phyloP scores from a whole-genome alignment of 2,329 filamentous ascomycete species.

The Cladophialophora chaetospira region DNA sequence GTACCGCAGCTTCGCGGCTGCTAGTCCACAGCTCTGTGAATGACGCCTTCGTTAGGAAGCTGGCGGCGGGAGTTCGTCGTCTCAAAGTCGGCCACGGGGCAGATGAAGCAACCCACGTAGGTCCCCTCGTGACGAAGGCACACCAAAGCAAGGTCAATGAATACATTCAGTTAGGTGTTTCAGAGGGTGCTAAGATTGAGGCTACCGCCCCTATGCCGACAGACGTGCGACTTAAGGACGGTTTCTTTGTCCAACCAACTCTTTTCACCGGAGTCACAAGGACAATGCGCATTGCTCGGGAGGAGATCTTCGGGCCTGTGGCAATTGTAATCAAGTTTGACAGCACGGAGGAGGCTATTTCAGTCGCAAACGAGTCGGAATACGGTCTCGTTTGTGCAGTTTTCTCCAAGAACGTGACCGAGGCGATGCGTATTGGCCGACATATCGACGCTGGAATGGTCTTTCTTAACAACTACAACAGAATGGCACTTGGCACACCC shows the following conservation, averaged over 20 bases:
- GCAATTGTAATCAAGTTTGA: conserved; percentile 63
- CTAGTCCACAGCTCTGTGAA: conserved; percentile 19
- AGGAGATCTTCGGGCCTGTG: conserved; percentile 66
- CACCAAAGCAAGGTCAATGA: conserved; percentile 25
- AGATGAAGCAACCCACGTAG: conserved; percentile 22
- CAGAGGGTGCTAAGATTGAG: conserved; percentile 58
- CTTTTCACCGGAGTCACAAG: conserved; percentile 61
- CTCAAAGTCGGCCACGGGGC: conserved; percentile 22
- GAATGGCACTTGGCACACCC: conserved; percentile 37
- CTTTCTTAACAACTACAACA: conserved; percentile 58
- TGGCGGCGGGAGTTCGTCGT: conserved; percentile 13
- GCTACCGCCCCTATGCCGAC: conserved; percentile 31
- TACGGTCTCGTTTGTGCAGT: conserved; percentile 60
- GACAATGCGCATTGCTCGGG: conserved; percentile 56
- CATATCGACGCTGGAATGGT: conserved; percentile 60
- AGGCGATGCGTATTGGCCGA: conserved; percentile 55
- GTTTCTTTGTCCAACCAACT: conserved; percentile 61
- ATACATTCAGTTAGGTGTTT: conserved; percentile 42
- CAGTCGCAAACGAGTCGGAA: conserved; percentile 55
- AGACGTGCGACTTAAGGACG: conserved; percentile 42
- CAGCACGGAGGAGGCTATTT: conserved; percentile 62
- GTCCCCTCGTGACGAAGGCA: conserved; percentile 23
- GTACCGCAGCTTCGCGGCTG: conserved; percentile 23
- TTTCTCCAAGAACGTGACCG: conserved; percentile 55
- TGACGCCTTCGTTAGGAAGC: conserved; percentile 19